Evolutionary conservation across 129 eudicot species (phyloP).

Genomic region (Ambrosia trifida): DNA sequence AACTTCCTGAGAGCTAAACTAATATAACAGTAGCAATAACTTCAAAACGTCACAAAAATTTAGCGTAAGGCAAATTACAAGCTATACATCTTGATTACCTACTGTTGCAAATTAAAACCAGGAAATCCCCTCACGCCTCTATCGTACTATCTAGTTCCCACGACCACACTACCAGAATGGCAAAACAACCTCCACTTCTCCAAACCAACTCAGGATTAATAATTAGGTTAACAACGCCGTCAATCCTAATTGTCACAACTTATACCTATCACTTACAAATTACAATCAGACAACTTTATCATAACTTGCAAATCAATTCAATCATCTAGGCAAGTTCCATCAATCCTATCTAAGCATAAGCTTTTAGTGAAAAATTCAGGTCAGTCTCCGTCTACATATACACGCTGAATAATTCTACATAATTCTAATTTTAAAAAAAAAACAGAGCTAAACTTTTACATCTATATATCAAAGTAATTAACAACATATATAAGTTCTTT

Average conservation of each 20-base stretch:
- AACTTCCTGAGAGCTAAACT: slow-evolving; percentile 1
- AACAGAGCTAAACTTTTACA: not conserved
- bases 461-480: not conserved
- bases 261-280: not conserved
- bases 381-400: not conserved
- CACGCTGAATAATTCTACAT: not conserved
- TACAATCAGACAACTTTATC: not conserved
- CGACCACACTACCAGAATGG: not conserved
- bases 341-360: slow-evolving; percentile 14
- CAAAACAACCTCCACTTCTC: not conserved
- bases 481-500: not conserved
- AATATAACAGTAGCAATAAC: not conserved
- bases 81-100: not conserved
- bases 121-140: not conserved
- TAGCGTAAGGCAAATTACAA: not conserved
- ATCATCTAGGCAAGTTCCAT: not conserved
- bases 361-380: not conserved
- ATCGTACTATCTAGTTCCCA: not conserved
- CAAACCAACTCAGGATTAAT: not conserved
- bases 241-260: too few species aligned
- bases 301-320: not conserved
- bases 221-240: not conserved
- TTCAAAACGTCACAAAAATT: not conserved
- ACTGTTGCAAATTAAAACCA: not conserved
- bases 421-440: not conserved